These are phyloP conservation scores for Prunella vulgaris DNA, from an alignment of 257 asterid species.

Conservation along the genomic window DNA sequence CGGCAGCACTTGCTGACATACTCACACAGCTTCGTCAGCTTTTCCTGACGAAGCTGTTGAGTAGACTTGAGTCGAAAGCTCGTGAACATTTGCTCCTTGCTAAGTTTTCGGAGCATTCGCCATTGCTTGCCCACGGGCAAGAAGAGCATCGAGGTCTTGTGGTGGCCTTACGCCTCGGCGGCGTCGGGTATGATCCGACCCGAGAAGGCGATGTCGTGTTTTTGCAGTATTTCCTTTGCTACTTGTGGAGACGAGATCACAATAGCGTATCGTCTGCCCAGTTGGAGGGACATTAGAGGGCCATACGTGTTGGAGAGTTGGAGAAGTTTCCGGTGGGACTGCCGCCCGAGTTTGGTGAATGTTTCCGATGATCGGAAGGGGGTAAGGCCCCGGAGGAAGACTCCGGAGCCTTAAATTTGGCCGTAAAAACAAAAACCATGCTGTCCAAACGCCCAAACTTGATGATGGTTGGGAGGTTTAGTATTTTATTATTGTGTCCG, in stretches of 20 bases:
- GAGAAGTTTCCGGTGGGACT: conserved; percentile 13
- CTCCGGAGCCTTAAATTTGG: no score
- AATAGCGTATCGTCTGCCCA: conserved; percentile 18
- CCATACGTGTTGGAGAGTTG: conserved; percentile 22
- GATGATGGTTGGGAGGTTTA: no score
- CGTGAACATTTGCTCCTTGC: conserved; percentile 27
- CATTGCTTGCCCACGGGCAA: conserved; percentile 24
- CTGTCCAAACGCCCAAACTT: no score
- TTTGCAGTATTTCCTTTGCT: conserved; percentile 24
- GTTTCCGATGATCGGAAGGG: conserved; percentile 18
- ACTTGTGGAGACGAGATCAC: conserved; percentile 25
- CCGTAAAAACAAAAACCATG: no score
- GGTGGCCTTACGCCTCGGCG: conserved; percentile 14
- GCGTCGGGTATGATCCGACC: conserved; percentile 13
- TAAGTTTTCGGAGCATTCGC: conserved; percentile 22
- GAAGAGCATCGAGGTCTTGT: conserved; percentile 15
- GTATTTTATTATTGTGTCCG: no score
- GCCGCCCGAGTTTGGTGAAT: not conserved
- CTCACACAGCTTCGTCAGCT: conserved; percentile 1
- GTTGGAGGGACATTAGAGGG: conserved; percentile 10
- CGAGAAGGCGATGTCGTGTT: conserved; percentile 22
- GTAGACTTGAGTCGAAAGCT: conserved; percentile 8
- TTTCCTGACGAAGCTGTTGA: conserved; percentile 20
- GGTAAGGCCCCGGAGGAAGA: conserved; percentile 19
- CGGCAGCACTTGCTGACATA: not conserved